phyloP scores from a whole-genome alignment of 2,329 filamentous ascomycete species.

The Chrysoporthe deuterocubensis region DNA sequence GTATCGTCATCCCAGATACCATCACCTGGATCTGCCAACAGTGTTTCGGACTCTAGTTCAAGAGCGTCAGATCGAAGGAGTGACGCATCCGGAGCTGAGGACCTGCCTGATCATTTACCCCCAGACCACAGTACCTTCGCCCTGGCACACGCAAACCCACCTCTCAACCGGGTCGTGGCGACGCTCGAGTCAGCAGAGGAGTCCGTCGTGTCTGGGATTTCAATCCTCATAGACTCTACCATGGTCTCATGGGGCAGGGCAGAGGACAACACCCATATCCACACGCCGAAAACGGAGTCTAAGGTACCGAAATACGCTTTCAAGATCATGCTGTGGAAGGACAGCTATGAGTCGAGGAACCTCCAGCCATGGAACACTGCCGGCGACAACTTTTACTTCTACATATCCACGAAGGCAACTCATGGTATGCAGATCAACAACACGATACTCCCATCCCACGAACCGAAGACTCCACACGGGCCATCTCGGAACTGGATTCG shows the following conservation, averaged over 20 bases:
- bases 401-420: slow-evolving; percentile 79
- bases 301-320: slow-evolving; percentile 83
- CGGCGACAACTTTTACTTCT: slow-evolving; percentile 66
- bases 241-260: slow-evolving; percentile 80
- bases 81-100: slow-evolving; percentile 15
- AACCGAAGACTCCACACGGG: slow-evolving; percentile 56
- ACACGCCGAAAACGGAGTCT: slow-evolving; percentile 64
- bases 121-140: slow-evolving; percentile 43
- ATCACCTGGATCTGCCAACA: slow-evolving; percentile 10
- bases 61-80: slow-evolving; percentile 17
- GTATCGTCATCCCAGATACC: slow-evolving; percentile 1
- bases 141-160: slow-evolving; percentile 39
- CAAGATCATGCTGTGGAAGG: slow-evolving; percentile 74
- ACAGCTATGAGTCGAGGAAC: slow-evolving; percentile 64
- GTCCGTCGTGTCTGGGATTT: slow-evolving; percentile 67
- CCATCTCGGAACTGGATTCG: slow-evolving; percentile 67
- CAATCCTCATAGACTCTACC: slow-evolving; percentile 67
- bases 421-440: slow-evolving; percentile 79
- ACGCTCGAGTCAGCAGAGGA: slow-evolving; percentile 67
- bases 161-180: slow-evolving; percentile 57
- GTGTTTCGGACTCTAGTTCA: slow-evolving; percentile 18
- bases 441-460: slow-evolving; percentile 61
- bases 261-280: slow-evolving; percentile 68
- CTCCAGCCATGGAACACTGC: slow-evolving; percentile 56
- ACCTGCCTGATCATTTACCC: slow-evolving; percentile 43